phyloP scores from a whole-genome alignment of 768 basidiomycete species.

The Trametes maxima region DNA sequence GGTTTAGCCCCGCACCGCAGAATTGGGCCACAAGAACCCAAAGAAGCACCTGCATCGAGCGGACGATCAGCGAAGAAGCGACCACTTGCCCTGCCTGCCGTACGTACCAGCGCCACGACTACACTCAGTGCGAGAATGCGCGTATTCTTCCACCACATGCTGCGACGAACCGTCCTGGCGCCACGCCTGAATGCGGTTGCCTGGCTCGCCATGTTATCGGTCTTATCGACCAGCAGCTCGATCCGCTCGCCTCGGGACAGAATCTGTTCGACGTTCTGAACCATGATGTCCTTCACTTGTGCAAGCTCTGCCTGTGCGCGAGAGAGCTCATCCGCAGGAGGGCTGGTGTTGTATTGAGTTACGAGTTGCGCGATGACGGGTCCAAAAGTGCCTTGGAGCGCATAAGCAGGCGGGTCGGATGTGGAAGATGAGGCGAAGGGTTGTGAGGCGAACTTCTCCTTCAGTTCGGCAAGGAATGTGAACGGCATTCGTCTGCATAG shows the following conservation, averaged over 20 bases:
- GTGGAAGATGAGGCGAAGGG: conserved; percentile 66
- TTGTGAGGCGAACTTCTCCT: conserved; percentile 70
- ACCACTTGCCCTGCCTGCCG: conserved; percentile 16
- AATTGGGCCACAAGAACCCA: conserved; percentile 88
- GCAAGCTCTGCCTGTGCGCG: conserved; percentile 88
- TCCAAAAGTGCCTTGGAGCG: conserved; percentile 72
- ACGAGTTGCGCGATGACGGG: conserved; percentile 73
- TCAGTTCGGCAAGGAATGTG: conserved; percentile 86
- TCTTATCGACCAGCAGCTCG: conserved; percentile 95
- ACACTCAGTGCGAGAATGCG: conserved; percentile 68
- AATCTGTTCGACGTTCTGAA: conserved; percentile 97
- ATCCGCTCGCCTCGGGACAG: conserved; percentile 93
- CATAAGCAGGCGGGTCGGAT: conserved; percentile 53
- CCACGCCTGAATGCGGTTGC: conserved; percentile 92
- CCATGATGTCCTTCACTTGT: conserved; percentile 97
- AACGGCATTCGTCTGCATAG: conserved; percentile 82
- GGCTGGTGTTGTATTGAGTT: conserved; percentile 87
- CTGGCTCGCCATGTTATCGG: conserved; percentile 92
- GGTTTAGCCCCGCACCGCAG: conserved; percentile 81
- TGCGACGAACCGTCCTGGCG: conserved; percentile 75
- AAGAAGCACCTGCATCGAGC: conserved; percentile 56
- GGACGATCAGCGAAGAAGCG: conserved; percentile 19
- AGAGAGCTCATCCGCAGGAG: conserved; percentile 85
- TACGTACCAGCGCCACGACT: conserved; percentile 69
- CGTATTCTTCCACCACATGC: conserved; percentile 90